These are phyloP conservation scores for Phytophthora brassicae DNA, from an alignment of 352 stramenopile genomes.

Conservation along the genomic window DNA sequence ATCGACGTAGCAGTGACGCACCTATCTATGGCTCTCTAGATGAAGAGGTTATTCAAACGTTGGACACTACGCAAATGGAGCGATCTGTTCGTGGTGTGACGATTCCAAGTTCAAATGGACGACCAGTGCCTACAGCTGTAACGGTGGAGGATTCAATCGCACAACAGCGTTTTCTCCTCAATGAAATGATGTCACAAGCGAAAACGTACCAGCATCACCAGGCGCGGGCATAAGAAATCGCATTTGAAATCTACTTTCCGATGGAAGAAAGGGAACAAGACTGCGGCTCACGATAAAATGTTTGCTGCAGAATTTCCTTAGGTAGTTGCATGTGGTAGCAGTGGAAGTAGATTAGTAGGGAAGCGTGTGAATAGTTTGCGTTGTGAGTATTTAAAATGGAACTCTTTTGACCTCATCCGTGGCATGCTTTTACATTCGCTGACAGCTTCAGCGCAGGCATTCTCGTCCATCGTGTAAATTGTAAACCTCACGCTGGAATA, in stretches of 20 bases:
- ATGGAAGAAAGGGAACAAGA: conserved; percentile 25
- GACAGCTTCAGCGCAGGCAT: neutral
- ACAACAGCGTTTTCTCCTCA: conserved; percentile 58
- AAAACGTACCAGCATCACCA: conserved; percentile 42
- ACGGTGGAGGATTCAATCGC: conserved; percentile 64
- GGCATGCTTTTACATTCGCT: neutral
- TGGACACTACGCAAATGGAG: conserved; percentile 44
- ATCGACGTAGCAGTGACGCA: conserved; percentile 31
- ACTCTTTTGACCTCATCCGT: conserved; percentile 19
- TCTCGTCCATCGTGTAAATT: too few species aligned
- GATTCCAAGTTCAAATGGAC: conserved; percentile 10
- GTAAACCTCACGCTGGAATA: too few species aligned
- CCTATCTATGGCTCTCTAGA: conserved; percentile 34
- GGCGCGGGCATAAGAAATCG: conserved; percentile 14
- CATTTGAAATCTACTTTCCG: conserved; percentile 23
- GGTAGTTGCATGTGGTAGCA: conserved; percentile 25
- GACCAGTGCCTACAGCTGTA: conserved; percentile 31
- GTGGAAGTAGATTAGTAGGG: conserved; percentile 12
- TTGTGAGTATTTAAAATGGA: conserved; percentile 39
- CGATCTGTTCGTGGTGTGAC: conserved; percentile 17
- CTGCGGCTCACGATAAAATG: conserved; percentile 19
- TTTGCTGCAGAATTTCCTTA: conserved; percentile 8
- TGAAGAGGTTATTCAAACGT: conserved; percentile 41
- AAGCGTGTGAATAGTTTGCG: conserved; percentile 22
- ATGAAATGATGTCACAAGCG: conserved; percentile 68